Conservation (phyloP, 768 basidiomycete genomes). For the Kwoniella dejecticola region DNA sequence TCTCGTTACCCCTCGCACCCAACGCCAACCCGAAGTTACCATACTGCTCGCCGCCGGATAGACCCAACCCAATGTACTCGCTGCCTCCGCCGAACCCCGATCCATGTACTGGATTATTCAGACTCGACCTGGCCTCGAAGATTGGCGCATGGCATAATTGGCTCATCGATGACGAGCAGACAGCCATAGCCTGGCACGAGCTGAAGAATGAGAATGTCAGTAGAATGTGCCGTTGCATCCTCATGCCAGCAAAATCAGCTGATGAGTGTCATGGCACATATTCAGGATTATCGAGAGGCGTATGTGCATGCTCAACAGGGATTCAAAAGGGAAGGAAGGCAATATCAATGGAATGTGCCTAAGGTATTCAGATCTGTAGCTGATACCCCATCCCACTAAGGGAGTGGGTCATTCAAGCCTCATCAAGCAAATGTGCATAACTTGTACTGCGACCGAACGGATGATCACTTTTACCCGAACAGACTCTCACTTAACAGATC, state of each 20-base stretch:
- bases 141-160: slow-evolving; percentile 24
- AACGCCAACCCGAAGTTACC: slow-evolving; percentile 12
- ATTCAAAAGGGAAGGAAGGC: neutral
- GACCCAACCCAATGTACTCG: slow-evolving; percentile 3
- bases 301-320: neutral
- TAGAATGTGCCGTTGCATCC: too few species aligned
- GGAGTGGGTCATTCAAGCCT: too few species aligned
- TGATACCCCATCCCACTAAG: too few species aligned
- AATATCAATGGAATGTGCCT: neutral
- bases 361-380: neutral
- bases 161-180: slow-evolving; percentile 23
- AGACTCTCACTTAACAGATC: too few species aligned
- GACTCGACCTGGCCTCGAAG: slow-evolving; percentile 27
- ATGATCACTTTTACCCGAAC: too few species aligned
- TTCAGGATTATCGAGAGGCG: neutral
- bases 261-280: too few species aligned
- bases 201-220: slow-evolving; percentile 36
- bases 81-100: slow-evolving; percentile 26
- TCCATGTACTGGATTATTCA: slow-evolving; percentile 33
- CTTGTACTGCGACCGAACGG: too few species aligned
- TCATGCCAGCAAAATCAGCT: too few species aligned
- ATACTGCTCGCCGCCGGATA: slow-evolving; percentile 1
- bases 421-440: too few species aligned
- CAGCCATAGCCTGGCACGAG: slow-evolving; percentile 38
- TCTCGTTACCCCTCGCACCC: slow-evolving; percentile 10